Conservation (phyloP, 2,329 filamentous ascomycete species). For the Phyllosticta capitalensis region DNA sequence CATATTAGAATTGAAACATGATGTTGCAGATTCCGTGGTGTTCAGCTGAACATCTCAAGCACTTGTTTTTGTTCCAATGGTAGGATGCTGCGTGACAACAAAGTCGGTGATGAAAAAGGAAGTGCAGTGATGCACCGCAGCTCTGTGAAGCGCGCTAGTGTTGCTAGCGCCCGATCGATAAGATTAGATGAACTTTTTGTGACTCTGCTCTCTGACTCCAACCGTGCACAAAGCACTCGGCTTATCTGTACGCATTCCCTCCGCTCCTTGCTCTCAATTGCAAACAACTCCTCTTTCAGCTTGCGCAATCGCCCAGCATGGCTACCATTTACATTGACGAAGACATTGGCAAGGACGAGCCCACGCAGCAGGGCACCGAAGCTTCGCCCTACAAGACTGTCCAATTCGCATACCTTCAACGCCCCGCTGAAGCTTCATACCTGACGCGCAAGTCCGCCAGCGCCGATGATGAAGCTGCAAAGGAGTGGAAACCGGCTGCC, state of each 20-base stretch:
- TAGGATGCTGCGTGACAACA: too few relatives aligned
- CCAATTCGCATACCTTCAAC: constrained; percentile 65
- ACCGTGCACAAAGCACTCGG: constrained; percentile 5
- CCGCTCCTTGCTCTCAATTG: constrained; percentile 1
- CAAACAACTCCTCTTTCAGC: neutral
- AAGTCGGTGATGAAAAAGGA: too few relatives aligned
- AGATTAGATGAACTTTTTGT: constrained; percentile 6
- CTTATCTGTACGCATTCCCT: constrained; percentile 1
- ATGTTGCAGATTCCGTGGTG: too few relatives aligned
- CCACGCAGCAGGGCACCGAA: constrained; percentile 56
- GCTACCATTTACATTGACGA: constrained; percentile 66
- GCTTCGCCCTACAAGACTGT: constrained; percentile 73
- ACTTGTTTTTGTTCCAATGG: too few relatives aligned
- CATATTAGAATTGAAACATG: too few relatives aligned
- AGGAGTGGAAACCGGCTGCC: constrained; percentile 70
- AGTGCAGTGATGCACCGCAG: too few relatives aligned
- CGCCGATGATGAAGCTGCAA: constrained; percentile 51
- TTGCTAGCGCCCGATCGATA: constrained; percentile 6
- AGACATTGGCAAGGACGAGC: constrained; percentile 64
- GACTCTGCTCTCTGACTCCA: constrained; percentile 10
- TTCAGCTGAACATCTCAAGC: too few relatives aligned
- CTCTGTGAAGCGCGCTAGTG: too few relatives aligned
- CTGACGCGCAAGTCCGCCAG: constrained; percentile 51
- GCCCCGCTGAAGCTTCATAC: constrained; percentile 54
- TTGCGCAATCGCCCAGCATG: neutral